A percentile compares a stretch with the other conserved stretches of the same genome.
Conservation (phyloP, 1,284 basidiomycete species). For the Uromyces viciae-fabae region DNA sequence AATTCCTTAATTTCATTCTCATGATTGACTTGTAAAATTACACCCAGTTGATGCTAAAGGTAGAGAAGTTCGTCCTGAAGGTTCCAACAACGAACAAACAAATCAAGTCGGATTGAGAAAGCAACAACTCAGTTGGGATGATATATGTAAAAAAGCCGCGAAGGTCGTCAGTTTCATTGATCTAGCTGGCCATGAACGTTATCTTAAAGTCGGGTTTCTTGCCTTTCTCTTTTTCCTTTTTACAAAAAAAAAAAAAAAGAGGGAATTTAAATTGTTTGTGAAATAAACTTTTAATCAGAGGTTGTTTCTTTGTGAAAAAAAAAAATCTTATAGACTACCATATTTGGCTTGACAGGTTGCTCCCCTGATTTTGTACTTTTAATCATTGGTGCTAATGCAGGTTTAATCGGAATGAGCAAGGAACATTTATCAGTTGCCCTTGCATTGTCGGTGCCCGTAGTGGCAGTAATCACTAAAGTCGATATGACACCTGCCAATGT, state of each 20-base stretch:
- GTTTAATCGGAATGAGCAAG: constrained; percentile 94
- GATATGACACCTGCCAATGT: constrained; percentile 96
- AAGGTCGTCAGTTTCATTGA: constrained; percentile 92
- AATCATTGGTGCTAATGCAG: constrained; percentile 92
- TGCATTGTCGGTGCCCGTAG: constrained; percentile 85
- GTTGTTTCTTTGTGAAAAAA: no score
- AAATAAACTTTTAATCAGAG: no score
- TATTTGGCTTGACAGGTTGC: constrained; percentile 90
- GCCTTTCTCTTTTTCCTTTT: neutral
- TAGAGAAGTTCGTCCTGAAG: constrained; percentile 66
- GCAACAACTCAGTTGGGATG: constrained; percentile 87
- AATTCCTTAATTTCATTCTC: no score
- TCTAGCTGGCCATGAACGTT: constrained; percentile 83
- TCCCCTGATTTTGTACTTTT: constrained; percentile 92
- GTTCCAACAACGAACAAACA: neutral
- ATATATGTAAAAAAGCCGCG: constrained; percentile 82
- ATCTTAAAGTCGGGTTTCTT: constrained; percentile 59
- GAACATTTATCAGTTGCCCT: constrained; percentile 86
- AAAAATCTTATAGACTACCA: constrained; percentile 71
- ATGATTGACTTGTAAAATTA: neutral
- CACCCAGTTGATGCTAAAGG: constrained; percentile 57
- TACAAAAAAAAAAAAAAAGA: no score
- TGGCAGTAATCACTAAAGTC: constrained; percentile 62
- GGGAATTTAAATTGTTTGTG: no score
- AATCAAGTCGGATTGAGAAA: constrained; percentile 55